Conservation (phyloP, 495 filamentous ascomycete genomes). For the Aspergillus ellipticus region DNA sequence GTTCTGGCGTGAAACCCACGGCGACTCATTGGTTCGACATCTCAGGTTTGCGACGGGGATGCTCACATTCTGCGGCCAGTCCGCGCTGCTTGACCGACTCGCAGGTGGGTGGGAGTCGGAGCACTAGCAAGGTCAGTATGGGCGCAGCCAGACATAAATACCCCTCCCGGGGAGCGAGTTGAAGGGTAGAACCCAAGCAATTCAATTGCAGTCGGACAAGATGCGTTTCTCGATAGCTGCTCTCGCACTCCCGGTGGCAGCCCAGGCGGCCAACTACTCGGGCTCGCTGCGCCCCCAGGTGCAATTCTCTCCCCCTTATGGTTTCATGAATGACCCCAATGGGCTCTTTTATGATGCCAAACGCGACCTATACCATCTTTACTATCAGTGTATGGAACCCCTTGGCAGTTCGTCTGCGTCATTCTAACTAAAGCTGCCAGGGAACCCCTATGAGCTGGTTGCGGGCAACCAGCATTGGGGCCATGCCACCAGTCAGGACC, state of each 20-base stretch:
- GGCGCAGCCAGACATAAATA: no score
- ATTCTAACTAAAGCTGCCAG: slow-evolving; percentile 16
- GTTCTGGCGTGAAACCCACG: no score
- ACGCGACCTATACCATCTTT: slow-evolving; percentile 49
- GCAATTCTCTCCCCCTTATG: slow-evolving; percentile 48
- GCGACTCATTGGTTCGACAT: no score
- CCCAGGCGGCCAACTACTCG: slow-evolving; percentile 28
- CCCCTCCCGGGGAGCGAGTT: no score
- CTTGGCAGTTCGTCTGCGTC: not conserved
- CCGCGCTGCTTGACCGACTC: no score
- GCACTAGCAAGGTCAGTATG: no score
- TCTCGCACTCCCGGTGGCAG: slow-evolving; percentile 1
- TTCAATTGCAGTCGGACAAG: slow-evolving; percentile 14
- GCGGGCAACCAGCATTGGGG: slow-evolving; percentile 55
- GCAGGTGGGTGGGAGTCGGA: no score
- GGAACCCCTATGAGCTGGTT: slow-evolving; percentile 38
- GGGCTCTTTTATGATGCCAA: slow-evolving; percentile 43
- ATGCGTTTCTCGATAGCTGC: slow-evolving; percentile 1
- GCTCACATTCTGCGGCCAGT: no score
- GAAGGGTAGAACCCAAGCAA: no score
- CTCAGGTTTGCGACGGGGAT: no score
- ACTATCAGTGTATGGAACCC: slow-evolving; percentile 43
- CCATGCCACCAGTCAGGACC: slow-evolving; percentile 48
- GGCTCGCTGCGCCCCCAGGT: slow-evolving; percentile 36
- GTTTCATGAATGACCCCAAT: slow-evolving; percentile 58